Evolutionary conservation across 768 basidiomycete genomes (phyloP).

Genomic region (Leccinum disarticulatum): DNA sequence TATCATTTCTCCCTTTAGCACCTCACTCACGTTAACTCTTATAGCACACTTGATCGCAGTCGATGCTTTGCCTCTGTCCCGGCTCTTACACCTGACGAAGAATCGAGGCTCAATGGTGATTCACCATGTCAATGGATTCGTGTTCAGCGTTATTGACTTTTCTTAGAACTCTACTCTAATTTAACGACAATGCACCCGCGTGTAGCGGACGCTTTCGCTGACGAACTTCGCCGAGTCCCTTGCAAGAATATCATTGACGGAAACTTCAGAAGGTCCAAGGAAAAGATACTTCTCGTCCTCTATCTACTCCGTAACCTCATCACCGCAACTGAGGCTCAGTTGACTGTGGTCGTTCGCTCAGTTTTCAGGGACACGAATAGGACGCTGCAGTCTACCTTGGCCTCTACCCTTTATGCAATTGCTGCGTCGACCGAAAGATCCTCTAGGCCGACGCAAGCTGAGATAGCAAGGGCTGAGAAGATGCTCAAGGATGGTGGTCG

Average conservation of each 20-base stretch:
- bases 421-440: not conserved
- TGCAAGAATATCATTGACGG: slow-evolving; percentile 19
- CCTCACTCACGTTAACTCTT: not conserved
- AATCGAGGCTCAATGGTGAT: slow-evolving; percentile 13
- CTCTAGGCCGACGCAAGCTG: slow-evolving; percentile 10
- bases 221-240: slow-evolving; percentile 18
- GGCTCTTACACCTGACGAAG: slow-evolving; percentile 15
- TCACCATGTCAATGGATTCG: not conserved
- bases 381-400: slow-evolving; percentile 13
- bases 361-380: slow-evolving; percentile 16
- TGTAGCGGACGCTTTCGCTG: slow-evolving; percentile 18
- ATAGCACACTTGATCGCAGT: slow-evolving; percentile 20
- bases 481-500: slow-evolving; percentile 24
- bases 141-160: not conserved
- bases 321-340: slow-evolving; percentile 16
- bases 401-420: slow-evolving; percentile 15
- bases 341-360: slow-evolving; percentile 12
- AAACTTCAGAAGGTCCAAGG: slow-evolving; percentile 24
- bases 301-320: slow-evolving; percentile 17
- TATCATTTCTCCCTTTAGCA: not conserved
- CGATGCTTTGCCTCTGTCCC: slow-evolving; percentile 15
- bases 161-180: slow-evolving; percentile 17
- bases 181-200: slow-evolving; percentile 17
- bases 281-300: slow-evolving; percentile 19
- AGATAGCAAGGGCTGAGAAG: slow-evolving; percentile 16